Conservation (phyloP, 306 rosid genomes). For the Hylodesmum podocarpum region DNA sequence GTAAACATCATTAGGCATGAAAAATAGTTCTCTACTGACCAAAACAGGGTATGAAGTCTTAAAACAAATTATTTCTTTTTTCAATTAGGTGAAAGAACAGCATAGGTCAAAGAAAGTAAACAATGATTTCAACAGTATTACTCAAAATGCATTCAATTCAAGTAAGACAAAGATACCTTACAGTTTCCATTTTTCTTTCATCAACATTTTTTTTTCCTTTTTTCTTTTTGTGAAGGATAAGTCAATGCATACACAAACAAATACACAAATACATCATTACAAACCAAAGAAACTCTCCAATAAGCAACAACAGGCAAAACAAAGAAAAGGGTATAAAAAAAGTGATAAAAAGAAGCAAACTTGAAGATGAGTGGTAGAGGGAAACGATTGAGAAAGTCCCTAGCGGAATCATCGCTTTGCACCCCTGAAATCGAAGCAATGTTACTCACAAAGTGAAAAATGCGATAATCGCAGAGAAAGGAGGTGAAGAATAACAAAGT, state of each 20-base stretch:
- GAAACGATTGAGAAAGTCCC: constrained; percentile 66
- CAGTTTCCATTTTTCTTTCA: background rate
- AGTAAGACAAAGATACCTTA: no score
- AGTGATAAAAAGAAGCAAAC: constrained; percentile 32
- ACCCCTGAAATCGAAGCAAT: constrained; percentile 52
- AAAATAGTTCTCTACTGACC: constrained; percentile 7
- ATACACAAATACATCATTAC: background rate
- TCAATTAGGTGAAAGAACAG: background rate
- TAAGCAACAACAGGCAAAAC: background rate
- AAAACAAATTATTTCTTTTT: background rate
- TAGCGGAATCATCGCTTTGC: constrained; percentile 63
- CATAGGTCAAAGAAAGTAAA: background rate
- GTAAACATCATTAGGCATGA: background rate
- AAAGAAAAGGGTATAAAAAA: background rate
- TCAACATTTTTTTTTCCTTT: background rate
- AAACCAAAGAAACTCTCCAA: background rate
- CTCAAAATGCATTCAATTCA: constrained; percentile 13
- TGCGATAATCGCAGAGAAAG: background rate
- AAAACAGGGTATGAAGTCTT: background rate
- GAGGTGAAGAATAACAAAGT: background rate
- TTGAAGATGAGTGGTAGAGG: constrained; percentile 73
- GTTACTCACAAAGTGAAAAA: background rate
- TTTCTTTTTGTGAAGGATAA: background rate
- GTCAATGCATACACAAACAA: background rate
- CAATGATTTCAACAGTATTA: background rate